Evolutionary conservation across 768 basidiomycete species (phyloP).

Genomic region (Lactarius deliciosus): DNA sequence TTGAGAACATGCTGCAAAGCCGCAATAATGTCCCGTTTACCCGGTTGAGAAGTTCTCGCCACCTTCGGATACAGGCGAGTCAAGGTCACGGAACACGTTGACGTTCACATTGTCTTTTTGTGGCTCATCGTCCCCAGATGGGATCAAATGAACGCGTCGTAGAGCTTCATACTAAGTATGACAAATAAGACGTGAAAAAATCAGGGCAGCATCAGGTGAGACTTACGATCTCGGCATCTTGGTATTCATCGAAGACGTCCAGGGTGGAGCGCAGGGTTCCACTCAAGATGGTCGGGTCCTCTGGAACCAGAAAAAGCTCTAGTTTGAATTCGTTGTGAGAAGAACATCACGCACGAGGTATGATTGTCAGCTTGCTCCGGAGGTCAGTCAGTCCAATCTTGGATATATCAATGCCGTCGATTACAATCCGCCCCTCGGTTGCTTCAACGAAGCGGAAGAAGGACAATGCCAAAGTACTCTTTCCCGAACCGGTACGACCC

Average conservation of each 20-base stretch:
- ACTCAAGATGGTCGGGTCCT: constrained; percentile 88
- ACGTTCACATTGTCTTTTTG: constrained; percentile 53
- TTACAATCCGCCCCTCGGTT: constrained; percentile 65
- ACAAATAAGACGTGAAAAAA: constrained; percentile 13
- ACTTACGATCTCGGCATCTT: constrained; percentile 77
- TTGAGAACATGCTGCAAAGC: constrained; percentile 6
- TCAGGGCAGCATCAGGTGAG: not conserved
- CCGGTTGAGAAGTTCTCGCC: constrained; percentile 90
- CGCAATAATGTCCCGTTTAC: constrained; percentile 39
- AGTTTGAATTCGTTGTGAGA: not conserved
- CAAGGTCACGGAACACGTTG: constrained; percentile 76
- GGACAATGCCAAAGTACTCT: constrained; percentile 78
- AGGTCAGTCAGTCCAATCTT: constrained; percentile 80
- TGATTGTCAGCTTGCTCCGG: constrained; percentile 72
- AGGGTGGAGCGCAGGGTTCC: constrained; percentile 78
- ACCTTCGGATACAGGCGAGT: constrained; percentile 74
- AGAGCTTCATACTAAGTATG: constrained; percentile 68
- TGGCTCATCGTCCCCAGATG: constrained; percentile 50
- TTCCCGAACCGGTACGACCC: constrained; percentile 66
- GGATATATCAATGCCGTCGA: constrained; percentile 81
- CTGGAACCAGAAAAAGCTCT: constrained; percentile 38
- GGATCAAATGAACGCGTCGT: constrained; percentile 80
- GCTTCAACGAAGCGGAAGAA: constrained; percentile 94
- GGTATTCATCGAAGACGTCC: constrained; percentile 85
- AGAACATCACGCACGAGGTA: constrained; percentile 53